Percentiles rank a stretch among this genome's conserved stretches.
Evolutionary conservation across 148 eudicot genomes (phyloP).

Genomic region (Nepenthes gracilis): DNA sequence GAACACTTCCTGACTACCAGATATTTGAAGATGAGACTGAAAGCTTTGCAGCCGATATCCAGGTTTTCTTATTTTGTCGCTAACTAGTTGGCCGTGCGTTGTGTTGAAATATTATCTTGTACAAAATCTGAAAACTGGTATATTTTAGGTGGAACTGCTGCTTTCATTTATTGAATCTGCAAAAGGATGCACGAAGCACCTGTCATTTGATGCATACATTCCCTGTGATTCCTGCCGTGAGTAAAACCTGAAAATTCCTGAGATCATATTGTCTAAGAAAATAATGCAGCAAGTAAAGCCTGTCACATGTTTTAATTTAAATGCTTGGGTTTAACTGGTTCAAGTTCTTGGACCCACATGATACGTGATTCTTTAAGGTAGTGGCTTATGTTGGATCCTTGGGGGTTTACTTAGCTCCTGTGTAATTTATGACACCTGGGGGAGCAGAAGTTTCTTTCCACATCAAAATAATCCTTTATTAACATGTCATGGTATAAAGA

Average conservation of each 20-base stretch:
- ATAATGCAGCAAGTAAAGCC: too few relatives aligned
- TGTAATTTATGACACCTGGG: too few relatives aligned
- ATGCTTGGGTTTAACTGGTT: too few relatives aligned
- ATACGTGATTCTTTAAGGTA: too few relatives aligned
- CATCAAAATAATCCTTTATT: too few relatives aligned
- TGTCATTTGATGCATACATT: constrained; percentile 54
- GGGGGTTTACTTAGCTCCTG: too few relatives aligned
- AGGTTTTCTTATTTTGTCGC: constrained; percentile 35
- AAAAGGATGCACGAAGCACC: constrained; percentile 70
- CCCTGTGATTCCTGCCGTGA: constrained; percentile 85
- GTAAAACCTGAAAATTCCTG: constrained; percentile 16
- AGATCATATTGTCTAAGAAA: neutral
- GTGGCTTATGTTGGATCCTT: too few relatives aligned
- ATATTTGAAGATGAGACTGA: constrained; percentile 69
- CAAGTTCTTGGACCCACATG: neutral
- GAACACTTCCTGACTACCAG: constrained; percentile 22
- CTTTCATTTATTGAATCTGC: constrained; percentile 89
- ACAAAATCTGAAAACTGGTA: constrained; percentile 6
- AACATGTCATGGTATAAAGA: too few relatives aligned
- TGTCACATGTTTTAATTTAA: too few relatives aligned
- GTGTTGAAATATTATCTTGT: constrained; percentile 3
- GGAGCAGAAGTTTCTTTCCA: too few relatives aligned
- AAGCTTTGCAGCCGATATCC: constrained; percentile 56
- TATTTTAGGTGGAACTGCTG: constrained; percentile 50
- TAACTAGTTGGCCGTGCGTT: neutral